Conservation (phyloP, 208 protist genomes). For the Trypanosomatidae sp. region DNA sequence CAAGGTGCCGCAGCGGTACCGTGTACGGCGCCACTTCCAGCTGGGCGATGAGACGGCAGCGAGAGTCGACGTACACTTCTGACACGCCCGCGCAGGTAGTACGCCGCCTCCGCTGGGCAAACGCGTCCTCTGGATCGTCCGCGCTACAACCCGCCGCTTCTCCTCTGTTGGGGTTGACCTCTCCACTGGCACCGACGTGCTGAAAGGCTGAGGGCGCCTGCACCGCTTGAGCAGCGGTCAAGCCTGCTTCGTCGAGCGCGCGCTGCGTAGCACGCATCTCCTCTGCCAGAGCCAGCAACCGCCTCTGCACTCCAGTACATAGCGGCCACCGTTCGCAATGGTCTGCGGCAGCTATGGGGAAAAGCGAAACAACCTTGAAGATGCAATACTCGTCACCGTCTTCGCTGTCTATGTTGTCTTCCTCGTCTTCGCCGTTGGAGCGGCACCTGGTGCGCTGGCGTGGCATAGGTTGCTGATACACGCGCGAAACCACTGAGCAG, state of each 20-base stretch:
- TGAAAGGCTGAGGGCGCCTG: not conserved
- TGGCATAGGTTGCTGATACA: constrained; percentile 13
- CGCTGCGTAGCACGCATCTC: constrained; percentile 25
- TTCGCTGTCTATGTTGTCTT: not conserved
- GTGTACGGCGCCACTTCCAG: constrained; percentile 59
- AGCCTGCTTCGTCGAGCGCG: constrained; percentile 18
- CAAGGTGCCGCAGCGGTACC: constrained; percentile 60
- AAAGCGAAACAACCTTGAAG: constrained; percentile 29
- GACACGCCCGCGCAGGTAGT: constrained; percentile 50
- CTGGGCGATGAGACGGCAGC: constrained; percentile 58
- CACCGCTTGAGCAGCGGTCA: constrained; percentile 15
- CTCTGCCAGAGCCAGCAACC: constrained; percentile 19
- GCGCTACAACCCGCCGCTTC: not conserved
- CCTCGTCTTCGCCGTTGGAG: not conserved
- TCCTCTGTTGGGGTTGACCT: not conserved
- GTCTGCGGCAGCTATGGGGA: constrained; percentile 16
- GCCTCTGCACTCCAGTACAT: constrained; percentile 13
- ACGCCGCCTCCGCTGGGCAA: not conserved
- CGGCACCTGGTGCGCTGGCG: not conserved
- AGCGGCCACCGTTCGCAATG: constrained; percentile 17
- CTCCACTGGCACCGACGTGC: not conserved
- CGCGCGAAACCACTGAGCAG: constrained; percentile 26
- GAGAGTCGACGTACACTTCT: constrained; percentile 56
- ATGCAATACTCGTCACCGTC: constrained; percentile 17
- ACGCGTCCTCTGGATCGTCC: not conserved